phyloP scores from a whole-genome alignment of 257 asterid species.

The Schizonepeta tenuifolia region DNA sequence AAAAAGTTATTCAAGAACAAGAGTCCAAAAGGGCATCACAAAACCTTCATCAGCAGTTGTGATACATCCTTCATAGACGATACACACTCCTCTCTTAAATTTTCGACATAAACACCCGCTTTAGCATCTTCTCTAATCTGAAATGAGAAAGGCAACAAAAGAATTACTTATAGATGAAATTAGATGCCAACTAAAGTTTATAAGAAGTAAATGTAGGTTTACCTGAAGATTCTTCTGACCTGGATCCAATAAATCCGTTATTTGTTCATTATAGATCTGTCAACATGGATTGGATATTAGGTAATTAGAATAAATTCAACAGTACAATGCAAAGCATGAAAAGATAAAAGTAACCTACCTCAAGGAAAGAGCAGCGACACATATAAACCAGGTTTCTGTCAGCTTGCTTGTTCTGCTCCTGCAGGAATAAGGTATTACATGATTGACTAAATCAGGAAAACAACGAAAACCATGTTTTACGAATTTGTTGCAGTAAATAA shows the following conservation, averaged over 20 bases:
- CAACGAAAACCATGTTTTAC: conserved; percentile 7
- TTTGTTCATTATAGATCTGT: conserved; percentile 99
- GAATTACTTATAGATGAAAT: neutral
- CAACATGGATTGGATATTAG: conserved; percentile 28
- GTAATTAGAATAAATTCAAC: neutral
- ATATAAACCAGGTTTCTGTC: conserved; percentile 82
- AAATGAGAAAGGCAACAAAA: conserved; percentile 35
- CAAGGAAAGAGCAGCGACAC: conserved; percentile 97
- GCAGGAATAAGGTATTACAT: conserved; percentile 37
- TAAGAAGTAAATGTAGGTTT: conserved; percentile 24
- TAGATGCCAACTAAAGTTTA: conserved; percentile 14
- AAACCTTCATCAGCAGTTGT: conserved; percentile 85
- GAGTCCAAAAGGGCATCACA: conserved; percentile 26
- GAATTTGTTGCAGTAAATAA: conserved; percentile 14
- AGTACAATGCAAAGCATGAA: conserved; percentile 14
- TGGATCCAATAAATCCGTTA: conserved; percentile 96
- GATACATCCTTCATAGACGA: conserved; percentile 86
- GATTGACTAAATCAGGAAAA: conserved; percentile 16
- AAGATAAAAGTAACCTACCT: conserved; percentile 53
- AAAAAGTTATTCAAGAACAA: neutral
- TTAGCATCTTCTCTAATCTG: conserved; percentile 95
- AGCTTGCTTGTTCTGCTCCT: conserved; percentile 92
- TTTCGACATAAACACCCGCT: conserved; percentile 95
- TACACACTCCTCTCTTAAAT: conserved; percentile 91
- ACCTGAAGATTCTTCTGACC: conserved; percentile 96